Evolutionary conservation across 345 rosid species (phyloP), one percentile per base, ranked within the genome.

Genomic region (Gynandropsis gynandra): DNA sequence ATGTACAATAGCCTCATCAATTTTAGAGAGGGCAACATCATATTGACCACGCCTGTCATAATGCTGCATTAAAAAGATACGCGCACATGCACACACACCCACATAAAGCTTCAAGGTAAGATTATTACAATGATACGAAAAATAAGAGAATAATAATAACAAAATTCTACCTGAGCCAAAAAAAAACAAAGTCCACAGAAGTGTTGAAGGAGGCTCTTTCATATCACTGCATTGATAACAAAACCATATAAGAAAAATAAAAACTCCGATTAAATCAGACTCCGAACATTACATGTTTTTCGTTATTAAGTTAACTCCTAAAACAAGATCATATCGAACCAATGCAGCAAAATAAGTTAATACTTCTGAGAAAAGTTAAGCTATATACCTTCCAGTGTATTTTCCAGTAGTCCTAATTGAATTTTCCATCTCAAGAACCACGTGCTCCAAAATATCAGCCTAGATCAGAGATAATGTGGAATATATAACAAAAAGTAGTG

Each of bases 181-280:
- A 88, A 83, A 76, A 85, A 88, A 65, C n/a, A 93, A 70, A 52
- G 59, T 81, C 97, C 97, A 93, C 78, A 93, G 44, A 38, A 88
- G 85, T 10, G 99, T 85, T 7, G 99, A 83, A 34, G 97, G 97
- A 50, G 96, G 87, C 68, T 88, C 99, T 61, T 79, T 85, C 52
- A 76, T 95, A 59, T 55, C 77, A 77, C 99, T 93, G 96, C 58
- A 57, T 33, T 37, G 50, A 43, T 67, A 15, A 37, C 42, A 18
- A 18, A 5, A 37, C 48, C 54, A 61, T 24, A 50, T 14, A 2
- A 54, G 29, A 24, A 24, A 24, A 24, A 24, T 24, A 15, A 18
- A 1, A 21, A 61, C 20, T 32, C n/a, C n/a, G 40, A 41, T 24
- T 7, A 52, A 38, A 17, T 24, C 47, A 24, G 53, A 21, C 36